phyloP scores from a whole-genome alignment of 1,284 basidiomycete genomes.

The Trichosporon sp. region DNA sequence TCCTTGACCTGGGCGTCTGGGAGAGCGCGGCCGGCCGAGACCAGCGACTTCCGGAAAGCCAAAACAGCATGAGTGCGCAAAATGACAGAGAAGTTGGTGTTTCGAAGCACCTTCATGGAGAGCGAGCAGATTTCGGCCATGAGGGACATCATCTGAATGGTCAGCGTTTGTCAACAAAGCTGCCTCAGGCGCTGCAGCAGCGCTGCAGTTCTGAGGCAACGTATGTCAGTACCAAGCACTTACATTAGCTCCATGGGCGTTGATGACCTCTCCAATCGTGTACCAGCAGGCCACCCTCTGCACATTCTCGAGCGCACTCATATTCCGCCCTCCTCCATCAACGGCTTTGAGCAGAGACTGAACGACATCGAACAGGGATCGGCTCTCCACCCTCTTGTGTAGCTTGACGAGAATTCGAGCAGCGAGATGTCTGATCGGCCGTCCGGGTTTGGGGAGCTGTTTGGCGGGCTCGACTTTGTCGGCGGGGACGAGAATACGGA shows the following conservation, averaged over 20 bases:
- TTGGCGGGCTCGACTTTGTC: constrained; percentile 11
- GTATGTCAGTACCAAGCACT: constrained; percentile 24
- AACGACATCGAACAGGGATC: constrained; percentile 80
- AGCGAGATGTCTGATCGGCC: constrained; percentile 72
- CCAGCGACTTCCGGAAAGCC: constrained; percentile 68
- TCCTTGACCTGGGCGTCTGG: constrained; percentile 76
- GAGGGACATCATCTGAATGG: constrained; percentile 79
- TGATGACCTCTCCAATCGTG: constrained; percentile 82
- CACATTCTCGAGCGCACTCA: constrained; percentile 55
- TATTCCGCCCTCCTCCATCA: constrained; percentile 43
- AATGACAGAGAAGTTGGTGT: constrained; percentile 68
- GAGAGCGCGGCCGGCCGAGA: constrained; percentile 72
- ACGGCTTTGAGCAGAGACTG: constrained; percentile 69
- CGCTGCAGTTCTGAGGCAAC: background rate
- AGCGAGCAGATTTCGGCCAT: constrained; percentile 73
- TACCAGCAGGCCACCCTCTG: constrained; percentile 61
- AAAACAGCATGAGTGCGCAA: constrained; percentile 75
- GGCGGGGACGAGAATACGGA: constrained; percentile 35
- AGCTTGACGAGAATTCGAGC: constrained; percentile 70
- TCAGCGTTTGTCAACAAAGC: background rate
- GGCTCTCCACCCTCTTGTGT: constrained; percentile 76
- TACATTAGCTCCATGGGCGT: constrained; percentile 72
- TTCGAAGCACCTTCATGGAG: constrained; percentile 60
- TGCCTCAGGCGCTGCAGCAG: background rate
- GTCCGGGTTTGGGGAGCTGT: constrained; percentile 67